phyloP scores from a whole-genome alignment of 108 stramenopile genomes.

The Discostella stelligeroides region DNA sequence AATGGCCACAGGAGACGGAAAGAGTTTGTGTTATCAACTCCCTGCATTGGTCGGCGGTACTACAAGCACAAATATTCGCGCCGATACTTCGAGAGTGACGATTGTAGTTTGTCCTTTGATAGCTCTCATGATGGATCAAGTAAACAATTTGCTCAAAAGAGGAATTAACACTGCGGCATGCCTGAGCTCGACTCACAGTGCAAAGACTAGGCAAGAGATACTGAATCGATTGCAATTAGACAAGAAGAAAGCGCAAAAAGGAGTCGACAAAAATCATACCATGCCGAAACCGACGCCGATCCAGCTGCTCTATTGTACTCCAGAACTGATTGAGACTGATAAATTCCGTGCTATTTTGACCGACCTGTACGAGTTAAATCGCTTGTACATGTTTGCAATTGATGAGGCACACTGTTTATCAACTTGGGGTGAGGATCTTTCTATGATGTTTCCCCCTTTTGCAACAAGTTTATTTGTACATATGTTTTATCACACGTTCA shows the following conservation, averaged over 20 bases:
- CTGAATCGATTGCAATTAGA: constrained; percentile 51
- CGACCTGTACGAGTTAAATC: constrained; percentile 66
- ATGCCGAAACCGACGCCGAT: constrained; percentile 31
- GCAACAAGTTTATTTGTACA: constrained; percentile 49
- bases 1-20: constrained; percentile 96
- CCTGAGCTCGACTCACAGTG: constrained; percentile 53
- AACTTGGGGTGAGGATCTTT: constrained; percentile 96
- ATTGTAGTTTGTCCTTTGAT: constrained; percentile 96
- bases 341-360: constrained; percentile 67
- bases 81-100: constrained; percentile 65
- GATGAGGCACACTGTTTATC: constrained; percentile 98
- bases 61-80: constrained; percentile 5
- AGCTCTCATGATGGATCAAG: constrained; percentile 97
- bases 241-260: constrained; percentile 16
- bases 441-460: too few species aligned
- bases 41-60: constrained; percentile 82
- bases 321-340: constrained; percentile 89
- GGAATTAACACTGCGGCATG: constrained; percentile 69
- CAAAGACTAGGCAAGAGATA: constrained; percentile 56
- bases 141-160: constrained; percentile 62
- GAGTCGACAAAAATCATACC: constrained; percentile 13
- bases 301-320: constrained; percentile 93
- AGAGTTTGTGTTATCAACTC: constrained; percentile 94
- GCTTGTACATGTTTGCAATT: constrained; percentile 84
- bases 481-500: constrained; percentile 42